These are phyloP conservation scores for Globisporangium splendens DNA, from an alignment of 352 stramenopile species.

Conservation along the genomic window DNA sequence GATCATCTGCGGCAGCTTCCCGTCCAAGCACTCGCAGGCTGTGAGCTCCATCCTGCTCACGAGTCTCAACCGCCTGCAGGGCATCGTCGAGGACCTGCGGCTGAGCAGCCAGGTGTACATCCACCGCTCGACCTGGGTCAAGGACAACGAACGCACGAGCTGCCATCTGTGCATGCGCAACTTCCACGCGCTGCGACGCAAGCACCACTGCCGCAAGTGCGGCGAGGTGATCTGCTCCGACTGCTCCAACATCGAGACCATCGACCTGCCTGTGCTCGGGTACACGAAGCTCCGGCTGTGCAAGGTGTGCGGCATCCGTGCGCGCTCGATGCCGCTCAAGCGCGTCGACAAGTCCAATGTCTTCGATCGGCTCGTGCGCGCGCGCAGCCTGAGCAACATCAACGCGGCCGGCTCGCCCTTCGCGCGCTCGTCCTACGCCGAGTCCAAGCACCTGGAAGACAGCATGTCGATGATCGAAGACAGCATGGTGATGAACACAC, in stretches of 20 bases:
- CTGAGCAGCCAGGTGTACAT: slow-evolving; percentile 75
- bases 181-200: slow-evolving; percentile 68
- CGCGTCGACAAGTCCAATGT: slow-evolving; percentile 50
- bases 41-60: slow-evolving; percentile 49
- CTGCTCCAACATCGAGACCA: slow-evolving; percentile 65
- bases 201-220: slow-evolving; percentile 82
- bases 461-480: slow-evolving; percentile 24
- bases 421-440: slow-evolving; percentile 47
- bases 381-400: slow-evolving; percentile 52
- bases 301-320: slow-evolving; percentile 76
- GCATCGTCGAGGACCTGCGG: slow-evolving; percentile 70
- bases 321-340: slow-evolving; percentile 69
- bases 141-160: slow-evolving; percentile 62
- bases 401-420: slow-evolving; percentile 28
- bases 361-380: slow-evolving; percentile 61
- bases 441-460: slow-evolving; percentile 28
- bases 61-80: slow-evolving; percentile 49
- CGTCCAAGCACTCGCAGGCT: slow-evolving; percentile 60
- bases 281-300: slow-evolving; percentile 77
- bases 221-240: slow-evolving; percentile 80
- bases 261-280: slow-evolving; percentile 72
- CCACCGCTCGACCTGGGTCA: slow-evolving; percentile 71
- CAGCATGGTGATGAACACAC: slow-evolving; percentile 3
- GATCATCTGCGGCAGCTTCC: slow-evolving; percentile 75
- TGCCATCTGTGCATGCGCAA: slow-evolving; percentile 79